A percentile compares a stretch with the other conserved stretches of the same genome.
phyloP scores from a whole-genome alignment of 2,329 filamentous ascomycete genomes.

The Chrysoporthe puriensis region DNA sequence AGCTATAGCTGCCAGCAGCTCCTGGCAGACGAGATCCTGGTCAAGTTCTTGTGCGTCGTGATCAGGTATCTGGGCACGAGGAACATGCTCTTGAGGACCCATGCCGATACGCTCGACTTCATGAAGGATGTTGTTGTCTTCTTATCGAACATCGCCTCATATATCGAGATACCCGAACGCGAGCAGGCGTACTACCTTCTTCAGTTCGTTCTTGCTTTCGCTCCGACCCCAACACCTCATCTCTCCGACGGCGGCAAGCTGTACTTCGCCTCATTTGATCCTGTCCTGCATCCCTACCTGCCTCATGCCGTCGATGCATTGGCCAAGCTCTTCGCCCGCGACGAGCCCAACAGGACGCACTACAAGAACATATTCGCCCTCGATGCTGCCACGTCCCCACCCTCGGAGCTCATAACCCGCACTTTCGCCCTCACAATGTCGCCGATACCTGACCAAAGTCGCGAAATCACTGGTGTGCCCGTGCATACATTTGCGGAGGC shows the following conservation, averaged over 20 bases:
- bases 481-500: slow-evolving; percentile 73
- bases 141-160: slow-evolving; percentile 84
- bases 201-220: slow-evolving; percentile 89
- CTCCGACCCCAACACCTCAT: slow-evolving; percentile 74
- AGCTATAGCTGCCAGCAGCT: slow-evolving; percentile 72
- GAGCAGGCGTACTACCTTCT: slow-evolving; percentile 87
- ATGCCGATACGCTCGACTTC: slow-evolving; percentile 88
- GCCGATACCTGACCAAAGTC: slow-evolving; percentile 72
- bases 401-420: slow-evolving; percentile 81
- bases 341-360: slow-evolving; percentile 87
- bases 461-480: slow-evolving; percentile 60
- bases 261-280: slow-evolving; percentile 81
- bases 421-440: slow-evolving; percentile 87
- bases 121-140: slow-evolving; percentile 95
- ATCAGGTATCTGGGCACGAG: slow-evolving; percentile 88
- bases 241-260: slow-evolving; percentile 53
- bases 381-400: slow-evolving; percentile 65
- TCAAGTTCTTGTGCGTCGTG: slow-evolving; percentile 81
- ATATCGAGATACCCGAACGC: slow-evolving; percentile 78
- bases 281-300: slow-evolving; percentile 81
- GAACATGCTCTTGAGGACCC: slow-evolving; percentile 80
- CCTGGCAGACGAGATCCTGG: slow-evolving; percentile 72
- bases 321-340: slow-evolving; percentile 87
- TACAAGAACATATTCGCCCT: slow-evolving; percentile 82
- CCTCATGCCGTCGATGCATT: slow-evolving; percentile 88